Base-by-base conservation (phyloP, 306 rosid species). In the Calophaca sinica region DNA sequence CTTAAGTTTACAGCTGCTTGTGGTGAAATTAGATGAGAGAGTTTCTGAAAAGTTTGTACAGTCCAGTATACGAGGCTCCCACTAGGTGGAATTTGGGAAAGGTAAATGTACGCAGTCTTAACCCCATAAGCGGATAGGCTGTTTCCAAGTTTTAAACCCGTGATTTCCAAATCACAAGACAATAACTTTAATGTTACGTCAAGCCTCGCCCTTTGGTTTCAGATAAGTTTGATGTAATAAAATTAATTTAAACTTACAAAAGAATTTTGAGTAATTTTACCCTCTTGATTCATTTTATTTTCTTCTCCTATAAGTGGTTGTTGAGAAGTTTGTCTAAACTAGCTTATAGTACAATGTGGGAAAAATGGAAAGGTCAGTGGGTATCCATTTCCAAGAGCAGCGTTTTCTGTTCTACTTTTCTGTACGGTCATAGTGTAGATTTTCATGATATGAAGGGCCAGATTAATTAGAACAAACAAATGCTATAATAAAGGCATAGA, bases 311-410 rank as follows among this genome's bases (percentile, higher is more conserved):
- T 4, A 50, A 10, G 51, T 45, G 13, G 13, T 10, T 45, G 51
- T 11, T 45, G 51, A 45, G n/a, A 39, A 39, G 7, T 39, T 39
- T 39, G 3, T 39, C 44, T 39, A 39, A 39, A 39, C 2, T 39
- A 39, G 7, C 7, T 39, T 6, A 32, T 26, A 46, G 33, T 48
- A 49, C 70, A 58, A 49, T 29, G 75, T 13, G 57, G 9, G 26
- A 8, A 54, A 72, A 79, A 32, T 64, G 67, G 42, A 71, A 44
- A 44, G 7, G 26, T 77, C 39, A 29, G 80, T 29, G 68, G 68
- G 51, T 9, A 38, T 62, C 29, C 32, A 38, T 9, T 26, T 62
- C 29, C 32, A 38, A 62, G 41, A 9, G 54, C 33, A 48, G 70
- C 64, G 44, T 66, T 73, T 73, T 46, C 70, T 65, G 39, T 14